Evolutionary conservation across 2,329 filamentous ascomycete species (phyloP), one percentile per base, ranked within the genome.

Genomic region (Pseudogymnoascus sp.): DNA sequence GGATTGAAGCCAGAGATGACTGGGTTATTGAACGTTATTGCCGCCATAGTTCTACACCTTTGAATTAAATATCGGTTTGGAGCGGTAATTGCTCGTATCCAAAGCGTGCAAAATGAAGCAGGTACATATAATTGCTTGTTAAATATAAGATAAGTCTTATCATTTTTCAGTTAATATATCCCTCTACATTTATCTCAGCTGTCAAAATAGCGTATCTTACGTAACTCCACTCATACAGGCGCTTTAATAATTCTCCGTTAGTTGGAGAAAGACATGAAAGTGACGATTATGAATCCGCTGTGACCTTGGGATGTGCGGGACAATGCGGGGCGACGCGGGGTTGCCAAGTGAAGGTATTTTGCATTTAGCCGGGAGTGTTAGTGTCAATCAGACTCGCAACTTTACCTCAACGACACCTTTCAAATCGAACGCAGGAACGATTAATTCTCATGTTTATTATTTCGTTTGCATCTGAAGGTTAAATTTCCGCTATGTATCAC

Each of bases 1-100:
- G 83, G 81, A 61, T 86, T 85, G 73, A 84, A 86, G 22, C 83
- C 83, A 2, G 64, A 54, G 30, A 54, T 54, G 28, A 54, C 34
- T 14, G 37, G 57, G 32, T 37, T 58, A 16, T 54, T 54, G 16
- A 54, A 54, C 1, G 47, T 54, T 54, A 39, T 39, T 6, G 47
- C 47, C 47, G 25, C 47, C 47, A 54, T 54, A 4, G 14, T 30
- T 9, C 28, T 5, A 12, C 16, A 18, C 12, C 16, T 14, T 18
- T 30, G 1, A 18, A 32, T 12, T 32, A 32, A 32, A 6, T 6
- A 0, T 32, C 25, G n/a, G 25, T 32, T 12, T 32, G 8, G 2
- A 7, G n/a, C 32, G n/a, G 32, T 54, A 32, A 54, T 32, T 12
- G 3, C 9, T 5, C 9, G 22, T n/a, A 28, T 5, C 18, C 25